Evolutionary conservation across 2,329 filamentous ascomycete genomes (phyloP), one percentile per base, ranked within the genome.

Genomic region (Ophiosphaerella herpotricha): DNA sequence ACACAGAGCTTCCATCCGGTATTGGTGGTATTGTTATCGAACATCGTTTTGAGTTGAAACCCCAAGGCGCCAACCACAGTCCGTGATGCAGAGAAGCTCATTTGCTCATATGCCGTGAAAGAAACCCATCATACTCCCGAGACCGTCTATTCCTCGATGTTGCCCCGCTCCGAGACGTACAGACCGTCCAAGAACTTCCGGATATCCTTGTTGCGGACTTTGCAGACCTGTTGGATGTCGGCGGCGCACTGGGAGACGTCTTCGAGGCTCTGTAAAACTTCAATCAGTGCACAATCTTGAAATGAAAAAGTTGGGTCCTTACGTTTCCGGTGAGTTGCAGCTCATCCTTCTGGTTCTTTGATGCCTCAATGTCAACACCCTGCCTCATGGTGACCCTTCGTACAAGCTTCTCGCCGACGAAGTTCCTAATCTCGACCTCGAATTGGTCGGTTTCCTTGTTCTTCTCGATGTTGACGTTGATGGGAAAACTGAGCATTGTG

Each of bases 151-250:
- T 83, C 87, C 75, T 91, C 88, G 74, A 99, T 87, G 88, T 97
- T 96, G 80, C 89, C 89, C 84, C 91, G 89, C 89, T 99, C 94
- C 77, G 92, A 97, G 75, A 99, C 94, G 85, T 99, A 99, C 80
- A 99, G 85, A 87, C 94, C 94, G 83, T 99, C 95, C 85, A 99
- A 87, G 89, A 99, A 99, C 90, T 95, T 72, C 58, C 95, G 91
- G 85, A 99, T 99, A 96, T 99, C 94, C 91, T 99, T 99, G 90
- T 99, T 99, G 80, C 91, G 88, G 80, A 99, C 94, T 82, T 87
- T 87, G 91, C 94, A 99, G 82, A 94, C 92, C 82, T 99, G 94
- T 85, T 99, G 94, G 79, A 99, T 97, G 79, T 99, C 94, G 80
- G 94, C 94, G 67, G 94, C 94, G 76, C 88, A 91, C 84, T 99